Evolutionary conservation across 768 basidiomycete genomes (phyloP).

Genomic region (Tremella yokohamensis): DNA sequence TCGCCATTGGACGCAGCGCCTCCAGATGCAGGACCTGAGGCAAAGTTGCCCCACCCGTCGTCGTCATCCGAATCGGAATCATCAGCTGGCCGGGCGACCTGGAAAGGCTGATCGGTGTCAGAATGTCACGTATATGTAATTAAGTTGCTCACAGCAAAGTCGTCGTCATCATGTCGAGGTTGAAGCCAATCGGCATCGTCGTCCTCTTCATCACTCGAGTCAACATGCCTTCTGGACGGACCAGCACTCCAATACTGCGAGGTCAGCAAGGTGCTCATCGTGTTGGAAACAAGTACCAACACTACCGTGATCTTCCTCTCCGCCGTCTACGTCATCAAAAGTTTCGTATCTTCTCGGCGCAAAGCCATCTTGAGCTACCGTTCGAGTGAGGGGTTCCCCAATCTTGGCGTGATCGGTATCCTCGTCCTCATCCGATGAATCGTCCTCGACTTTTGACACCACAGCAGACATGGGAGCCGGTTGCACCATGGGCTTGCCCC

Average conservation of each 20-base stretch:
- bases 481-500: constrained; percentile 50
- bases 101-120: constrained; percentile 16
- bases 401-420: constrained; percentile 27
- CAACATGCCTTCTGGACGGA: constrained; percentile 27
- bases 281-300: constrained; percentile 9
- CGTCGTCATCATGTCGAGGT: constrained; percentile 32
- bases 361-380: constrained; percentile 33
- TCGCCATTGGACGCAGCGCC: background rate
- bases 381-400: constrained; percentile 41
- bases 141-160: constrained; percentile 34
- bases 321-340: background rate
- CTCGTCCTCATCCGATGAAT: constrained; percentile 36
- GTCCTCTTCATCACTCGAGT: constrained; percentile 42
- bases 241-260: constrained; percentile 33
- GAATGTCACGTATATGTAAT: background rate
- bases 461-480: constrained; percentile 4
- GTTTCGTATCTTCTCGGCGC: constrained; percentile 7
- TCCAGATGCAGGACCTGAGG: background rate
- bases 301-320: constrained; percentile 26
- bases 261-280: constrained; percentile 5
- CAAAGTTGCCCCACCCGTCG: constrained; percentile 14
- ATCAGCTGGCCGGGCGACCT: background rate
- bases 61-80: constrained; percentile 10
- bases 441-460: constrained; percentile 16
- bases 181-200: constrained; percentile 45